Base-by-base conservation (phyloP, 2,329 filamentous ascomycete genomes). In the Aaosphaeria pasadenensis region DNA sequence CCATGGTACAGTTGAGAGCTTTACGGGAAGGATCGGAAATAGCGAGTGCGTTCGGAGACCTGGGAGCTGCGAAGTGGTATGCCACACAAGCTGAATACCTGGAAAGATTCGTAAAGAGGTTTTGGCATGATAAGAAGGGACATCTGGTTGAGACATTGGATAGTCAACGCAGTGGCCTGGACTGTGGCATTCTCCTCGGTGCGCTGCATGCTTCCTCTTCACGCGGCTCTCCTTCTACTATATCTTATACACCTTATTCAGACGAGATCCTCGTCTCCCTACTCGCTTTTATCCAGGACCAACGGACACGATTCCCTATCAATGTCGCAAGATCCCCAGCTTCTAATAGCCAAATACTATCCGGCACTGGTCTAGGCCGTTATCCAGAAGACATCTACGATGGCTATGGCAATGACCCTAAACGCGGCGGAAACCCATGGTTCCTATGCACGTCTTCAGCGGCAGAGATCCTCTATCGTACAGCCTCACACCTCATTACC, bases 331-430 rank as follows among this genome's bases (percentile, higher is more conserved):
- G 50, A 49, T 48, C 6, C 6, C 41, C 49, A 42, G 42, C 39
- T 13, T 39, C 42, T 32, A 32, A 53, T 36, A 30, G 48, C 7
- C 9, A 17, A 30, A 13, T 35, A 11, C 49, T 62, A 9, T 43
- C 58, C 44, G 71, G 69, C 35, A 66, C 64, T 30, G 72, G 67
- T 1, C 50, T 75, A 6, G 73, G 73, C 13, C 64, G 73, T 40
- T 75, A 75, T 49, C 71, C 71, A 1, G 73, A 75, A 58, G 73
- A 75, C 52, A 58, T 64, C 0, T 73, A 73, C 54, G 59, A 72
- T 53, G 71, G 71, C 13, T 69, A 70, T 49, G 59, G 57, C 30
- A 69, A 51, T 32, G 57, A 59, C 4, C 39, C 46, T 17, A 52
- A 53, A 9, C 54, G 50, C 7, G 60, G 57, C 39, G 71, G 71